phyloP scores from a whole-genome alignment of 2,329 filamentous ascomycete genomes.

The Zymoseptoria pseudotritici region DNA sequence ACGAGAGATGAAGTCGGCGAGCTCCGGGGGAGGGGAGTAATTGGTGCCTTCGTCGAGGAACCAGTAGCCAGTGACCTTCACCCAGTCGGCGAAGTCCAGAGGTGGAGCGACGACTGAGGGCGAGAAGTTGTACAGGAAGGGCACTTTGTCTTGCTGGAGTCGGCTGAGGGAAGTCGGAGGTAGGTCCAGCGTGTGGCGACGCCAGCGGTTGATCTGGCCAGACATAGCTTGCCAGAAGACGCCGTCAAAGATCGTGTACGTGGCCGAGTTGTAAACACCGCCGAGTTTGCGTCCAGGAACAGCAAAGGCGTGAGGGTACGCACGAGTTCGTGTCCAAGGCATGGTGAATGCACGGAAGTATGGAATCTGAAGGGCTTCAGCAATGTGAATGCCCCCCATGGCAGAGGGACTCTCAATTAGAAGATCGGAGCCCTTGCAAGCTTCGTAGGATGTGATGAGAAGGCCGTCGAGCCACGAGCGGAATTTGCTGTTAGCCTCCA shows the following conservation, averaged over 20 bases:
- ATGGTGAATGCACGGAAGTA: constrained; percentile 98
- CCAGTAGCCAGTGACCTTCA: constrained; percentile 96
- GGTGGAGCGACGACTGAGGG: constrained; percentile 89
- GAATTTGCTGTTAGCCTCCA: constrained; percentile 79
- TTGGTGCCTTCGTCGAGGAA: constrained; percentile 71
- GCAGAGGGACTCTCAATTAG: constrained; percentile 92
- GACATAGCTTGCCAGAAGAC: constrained; percentile 94
- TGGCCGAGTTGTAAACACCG: constrained; percentile 88
- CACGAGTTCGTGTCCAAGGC: constrained; percentile 94
- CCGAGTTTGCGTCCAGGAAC: constrained; percentile 82
- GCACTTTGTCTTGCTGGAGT: constrained; percentile 94
- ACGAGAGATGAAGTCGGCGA: constrained; percentile 73
- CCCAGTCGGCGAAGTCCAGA: constrained; percentile 95
- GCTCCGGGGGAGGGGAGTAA: constrained; percentile 68
- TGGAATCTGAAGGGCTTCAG: constrained; percentile 82
- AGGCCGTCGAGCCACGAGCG: constrained; percentile 92
- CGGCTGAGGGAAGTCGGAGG: constrained; percentile 78
- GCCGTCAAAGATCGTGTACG: constrained; percentile 93
- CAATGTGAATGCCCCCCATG: constrained; percentile 97
- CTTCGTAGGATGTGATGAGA: constrained; percentile 69
- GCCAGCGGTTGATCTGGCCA: constrained; percentile 86
- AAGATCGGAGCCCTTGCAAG: constrained; percentile 80
- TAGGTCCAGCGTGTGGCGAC: constrained; percentile 69
- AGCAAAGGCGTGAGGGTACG: constrained; percentile 93
- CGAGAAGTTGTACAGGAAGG: constrained; percentile 96